phyloP scores from a whole-genome alignment of 75 land plant species.

The Adiantum capillusveneris region DNA sequence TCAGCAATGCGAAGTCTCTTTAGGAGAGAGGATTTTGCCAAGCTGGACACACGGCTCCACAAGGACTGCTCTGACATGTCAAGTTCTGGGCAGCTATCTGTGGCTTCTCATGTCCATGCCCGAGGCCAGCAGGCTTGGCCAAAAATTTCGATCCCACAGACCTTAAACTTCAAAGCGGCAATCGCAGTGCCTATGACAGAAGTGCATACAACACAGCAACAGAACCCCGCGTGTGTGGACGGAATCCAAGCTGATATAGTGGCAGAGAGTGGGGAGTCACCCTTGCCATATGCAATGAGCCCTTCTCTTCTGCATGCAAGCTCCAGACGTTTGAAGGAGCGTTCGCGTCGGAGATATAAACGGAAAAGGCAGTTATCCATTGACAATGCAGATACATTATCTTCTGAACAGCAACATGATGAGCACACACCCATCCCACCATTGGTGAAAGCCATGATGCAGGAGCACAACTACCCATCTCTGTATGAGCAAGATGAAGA shows the following conservation, averaged over 20 bases:
- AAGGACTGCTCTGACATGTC: not conserved
- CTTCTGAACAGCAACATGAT: not conserved
- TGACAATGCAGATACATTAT: not conserved
- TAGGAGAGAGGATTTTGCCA: not conserved
- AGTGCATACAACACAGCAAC: not conserved
- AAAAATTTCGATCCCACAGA: not conserved
- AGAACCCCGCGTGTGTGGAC: too few relatives aligned
- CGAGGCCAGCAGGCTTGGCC: not conserved
- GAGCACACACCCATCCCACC: not conserved
- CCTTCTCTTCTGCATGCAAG: conserved; percentile 9
- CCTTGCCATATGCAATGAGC: not conserved
- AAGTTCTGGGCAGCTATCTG: not conserved
- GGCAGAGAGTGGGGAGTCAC: conserved; percentile 9
- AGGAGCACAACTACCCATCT: not conserved
- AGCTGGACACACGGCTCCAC: not conserved
- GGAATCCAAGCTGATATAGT: not conserved
- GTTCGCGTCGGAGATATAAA: conserved; percentile 8
- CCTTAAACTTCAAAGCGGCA: conserved; percentile 1
- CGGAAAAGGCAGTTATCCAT: not conserved
- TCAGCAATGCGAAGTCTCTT: conserved; percentile 3
- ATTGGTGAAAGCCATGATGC: conserved; percentile 6
- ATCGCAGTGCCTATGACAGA: not conserved
- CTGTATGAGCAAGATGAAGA: not conserved
- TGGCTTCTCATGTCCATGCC: not conserved
- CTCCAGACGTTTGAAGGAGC: conserved; percentile 7